Percentiles rank a stretch among this genome's conserved stretches.
Evolutionary conservation across 2,329 filamentous ascomycete genomes (phyloP).

Genomic region (Ophiostoma angusticollis): DNA sequence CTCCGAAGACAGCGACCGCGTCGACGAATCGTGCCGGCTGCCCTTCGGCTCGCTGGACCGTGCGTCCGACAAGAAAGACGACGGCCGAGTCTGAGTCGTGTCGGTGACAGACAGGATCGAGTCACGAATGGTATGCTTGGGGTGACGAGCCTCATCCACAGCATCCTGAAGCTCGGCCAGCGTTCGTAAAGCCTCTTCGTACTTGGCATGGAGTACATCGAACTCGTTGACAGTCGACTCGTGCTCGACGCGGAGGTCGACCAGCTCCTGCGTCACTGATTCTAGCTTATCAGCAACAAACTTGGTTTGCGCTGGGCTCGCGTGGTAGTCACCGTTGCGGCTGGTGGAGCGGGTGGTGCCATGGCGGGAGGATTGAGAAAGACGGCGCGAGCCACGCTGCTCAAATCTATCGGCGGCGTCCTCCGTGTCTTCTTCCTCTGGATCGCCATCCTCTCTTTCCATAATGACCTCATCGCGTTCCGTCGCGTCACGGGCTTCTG

Average conservation of each 20-base stretch:
- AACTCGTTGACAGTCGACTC: constrained; percentile 72
- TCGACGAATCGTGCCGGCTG: constrained; percentile 57
- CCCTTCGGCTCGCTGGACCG: constrained; percentile 60
- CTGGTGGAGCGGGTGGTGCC: neutral
- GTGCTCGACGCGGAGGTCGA: constrained; percentile 82
- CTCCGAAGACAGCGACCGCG: constrained; percentile 87
- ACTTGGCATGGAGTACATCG: constrained; percentile 72
- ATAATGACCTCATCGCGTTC: constrained; percentile 21
- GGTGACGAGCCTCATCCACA: constrained; percentile 64
- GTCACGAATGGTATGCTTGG: constrained; percentile 35
- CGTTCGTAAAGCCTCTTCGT: constrained; percentile 74
- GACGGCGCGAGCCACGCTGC: too few relatives aligned
- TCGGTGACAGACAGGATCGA: constrained; percentile 42
- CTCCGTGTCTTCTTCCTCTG: neutral
- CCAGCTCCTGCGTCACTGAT: constrained; percentile 77
- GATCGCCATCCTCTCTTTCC: neutral
- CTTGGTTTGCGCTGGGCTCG: constrained; percentile 66
- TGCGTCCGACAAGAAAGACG: constrained; percentile 74
- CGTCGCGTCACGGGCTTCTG: constrained; percentile 23
- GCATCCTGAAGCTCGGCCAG: constrained; percentile 77
- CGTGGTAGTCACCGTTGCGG: constrained; percentile 27
- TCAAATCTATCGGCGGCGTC: neutral
- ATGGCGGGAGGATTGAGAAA: constrained; percentile 9
- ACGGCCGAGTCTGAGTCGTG: constrained; percentile 43
- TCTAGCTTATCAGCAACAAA: constrained; percentile 91